Conservation (phyloP, 78 protist species). For the Bodo saltans region DNA sequence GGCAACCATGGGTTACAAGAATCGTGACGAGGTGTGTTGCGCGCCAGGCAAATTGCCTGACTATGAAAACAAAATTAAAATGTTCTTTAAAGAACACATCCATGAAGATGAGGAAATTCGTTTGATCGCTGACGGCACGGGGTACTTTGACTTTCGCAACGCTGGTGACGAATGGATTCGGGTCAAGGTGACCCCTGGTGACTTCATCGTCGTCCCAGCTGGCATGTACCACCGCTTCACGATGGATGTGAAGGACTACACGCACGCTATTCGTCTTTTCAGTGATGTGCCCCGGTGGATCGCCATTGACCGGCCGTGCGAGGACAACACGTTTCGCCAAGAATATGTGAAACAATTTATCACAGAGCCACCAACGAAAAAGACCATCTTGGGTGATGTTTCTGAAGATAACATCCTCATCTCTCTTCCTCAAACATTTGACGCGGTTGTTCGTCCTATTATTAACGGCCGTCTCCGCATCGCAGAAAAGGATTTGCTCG, state of each 20-base stretch:
- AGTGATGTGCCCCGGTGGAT: slow-evolving; percentile 56
- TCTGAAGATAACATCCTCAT: not conserved
- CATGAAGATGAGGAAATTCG: slow-evolving; percentile 89
- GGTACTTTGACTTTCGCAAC: slow-evolving; percentile 83
- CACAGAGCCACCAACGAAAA: not conserved
- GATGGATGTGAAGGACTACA: slow-evolving; percentile 38
- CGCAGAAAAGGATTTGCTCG: not conserved
- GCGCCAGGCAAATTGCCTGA: slow-evolving; percentile 47
- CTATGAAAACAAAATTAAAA: slow-evolving; percentile 58
- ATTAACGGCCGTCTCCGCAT: not conserved
- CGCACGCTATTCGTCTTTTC: slow-evolving; percentile 63
- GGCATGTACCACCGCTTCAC: slow-evolving; percentile 86
- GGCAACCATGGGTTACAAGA: not conserved
- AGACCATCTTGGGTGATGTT: not conserved
- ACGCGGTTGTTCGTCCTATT: not conserved
- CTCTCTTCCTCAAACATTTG: not conserved
- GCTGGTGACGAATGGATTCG: slow-evolving; percentile 71
- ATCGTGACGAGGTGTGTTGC: not conserved
- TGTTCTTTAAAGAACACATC: slow-evolving; percentile 76
- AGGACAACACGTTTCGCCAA: not conserved
- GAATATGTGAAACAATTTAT: not conserved
- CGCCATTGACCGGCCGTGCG: slow-evolving; percentile 46
- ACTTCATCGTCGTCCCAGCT: slow-evolving; percentile 73
- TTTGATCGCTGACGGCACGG: slow-evolving; percentile 71
- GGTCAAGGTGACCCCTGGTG: slow-evolving; percentile 57